A percentile compares a stretch with the other conserved stretches of the same genome.
Conservation (phyloP, 2,329 filamentous ascomycete species). For the Diaporthe caulivora region DNA sequence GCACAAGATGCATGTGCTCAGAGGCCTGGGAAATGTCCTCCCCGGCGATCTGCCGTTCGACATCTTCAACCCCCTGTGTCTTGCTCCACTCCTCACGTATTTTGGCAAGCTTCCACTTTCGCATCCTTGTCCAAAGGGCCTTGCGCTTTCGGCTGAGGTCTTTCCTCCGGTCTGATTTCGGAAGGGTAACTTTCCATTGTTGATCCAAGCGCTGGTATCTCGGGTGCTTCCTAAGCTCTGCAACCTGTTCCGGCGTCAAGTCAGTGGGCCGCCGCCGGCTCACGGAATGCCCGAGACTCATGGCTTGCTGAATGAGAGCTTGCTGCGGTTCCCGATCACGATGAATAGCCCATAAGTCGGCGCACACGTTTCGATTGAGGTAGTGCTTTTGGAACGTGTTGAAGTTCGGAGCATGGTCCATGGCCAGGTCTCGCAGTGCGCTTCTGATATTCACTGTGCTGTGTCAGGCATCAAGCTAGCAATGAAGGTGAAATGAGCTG, state of each 20-base stretch:
- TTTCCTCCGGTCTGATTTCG: background rate
- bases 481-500: too few relatives aligned
- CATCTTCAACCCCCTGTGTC: background rate
- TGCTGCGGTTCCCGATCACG: background rate
- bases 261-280: background rate
- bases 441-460: too few relatives aligned
- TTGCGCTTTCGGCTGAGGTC: background rate
- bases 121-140: background rate
- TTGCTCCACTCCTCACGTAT: background rate
- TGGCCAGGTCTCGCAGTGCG: too few relatives aligned
- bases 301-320: background rate
- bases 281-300: background rate
- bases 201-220: background rate
- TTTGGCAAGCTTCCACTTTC: background rate
- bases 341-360: background rate
- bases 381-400: too few relatives aligned
- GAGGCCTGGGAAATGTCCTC: background rate
- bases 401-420: too few relatives aligned
- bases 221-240: background rate
- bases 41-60: background rate
- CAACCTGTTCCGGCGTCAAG: background rate
- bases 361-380: too few relatives aligned
- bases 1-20: background rate
- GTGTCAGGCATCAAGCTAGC: too few relatives aligned
- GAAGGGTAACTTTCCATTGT: background rate